Evolutionary conservation across 1,284 basidiomycete genomes (phyloP).

Genomic region (Pseudozyma tsukubaensis): DNA sequence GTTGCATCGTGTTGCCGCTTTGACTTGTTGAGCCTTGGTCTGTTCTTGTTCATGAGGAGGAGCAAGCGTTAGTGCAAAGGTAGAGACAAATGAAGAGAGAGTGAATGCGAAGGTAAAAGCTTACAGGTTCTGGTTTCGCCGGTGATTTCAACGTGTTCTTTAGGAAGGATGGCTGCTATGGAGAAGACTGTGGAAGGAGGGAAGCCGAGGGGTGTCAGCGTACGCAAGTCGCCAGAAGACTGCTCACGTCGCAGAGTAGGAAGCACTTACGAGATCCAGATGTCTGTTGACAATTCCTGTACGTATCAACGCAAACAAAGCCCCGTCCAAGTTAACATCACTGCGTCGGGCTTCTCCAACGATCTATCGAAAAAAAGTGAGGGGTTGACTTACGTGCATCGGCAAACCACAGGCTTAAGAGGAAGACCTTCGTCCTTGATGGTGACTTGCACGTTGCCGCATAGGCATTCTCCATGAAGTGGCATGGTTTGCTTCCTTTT

Average conservation of each 20-base stretch:
- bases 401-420: conserved; percentile 24
- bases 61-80: background rate
- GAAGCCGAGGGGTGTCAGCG: background rate
- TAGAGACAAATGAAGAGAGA: background rate
- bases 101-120: background rate
- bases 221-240: too few species aligned
- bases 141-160: conserved; percentile 27
- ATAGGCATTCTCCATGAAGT: conserved; percentile 32
- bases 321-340: background rate
- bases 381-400: conserved; percentile 27
- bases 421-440: conserved; percentile 29
- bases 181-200: conserved; percentile 18
- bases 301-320: background rate
- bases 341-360: too few species aligned
- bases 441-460: conserved; percentile 32
- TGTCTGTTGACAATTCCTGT: conserved; percentile 38
- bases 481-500: too few species aligned
- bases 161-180: conserved; percentile 25
- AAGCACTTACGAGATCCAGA: conserved; percentile 25
- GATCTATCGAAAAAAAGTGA: background rate
- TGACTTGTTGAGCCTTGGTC: conserved; percentile 13
- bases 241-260: background rate
- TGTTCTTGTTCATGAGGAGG: background rate
- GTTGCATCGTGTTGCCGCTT: conserved; percentile 19
- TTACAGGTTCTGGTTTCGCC: conserved; percentile 32